Evolutionary conservation across 192 early-diverging fungal species (phyloP), one percentile per base, ranked within the genome.

Genomic region (Entophlyctis luteolus): DNA sequence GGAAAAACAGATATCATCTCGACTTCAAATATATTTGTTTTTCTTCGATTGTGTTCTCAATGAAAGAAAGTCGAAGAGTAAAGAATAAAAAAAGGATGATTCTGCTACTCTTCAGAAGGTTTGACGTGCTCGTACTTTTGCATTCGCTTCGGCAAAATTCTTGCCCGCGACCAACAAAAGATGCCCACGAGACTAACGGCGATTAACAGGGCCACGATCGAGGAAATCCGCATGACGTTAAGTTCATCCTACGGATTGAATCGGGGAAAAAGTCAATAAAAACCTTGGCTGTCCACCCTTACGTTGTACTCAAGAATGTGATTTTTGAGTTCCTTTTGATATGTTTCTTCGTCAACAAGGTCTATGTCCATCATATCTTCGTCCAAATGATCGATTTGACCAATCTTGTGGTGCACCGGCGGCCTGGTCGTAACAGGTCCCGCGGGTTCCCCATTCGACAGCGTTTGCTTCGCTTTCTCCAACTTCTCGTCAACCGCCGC

Each of bases 331-430:
- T 45, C 58, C 25, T 60, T 60, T 36, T 45, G 8, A 28, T 46
- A 46, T 10, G 18, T 20, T 8, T n/a, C 38, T 25, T 60, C 58
- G 35, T 60, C 58, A 20, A 60, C 58, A 14, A n/a, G 25, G 31
- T 60, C 58, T 8, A 45, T 8, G 25, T 60, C 58, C 10, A 60
- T 37, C 58, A 60, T 60, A 25, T 60, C 32, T 14, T 60, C 58
- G 25, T 60, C 58, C 37, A 60, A 45, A 20, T 60, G 58, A 22
- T 60, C 22, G 28, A 60, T 60, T 28, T 31, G 8, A 28, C 32
- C 58, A 2, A 60, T 16, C 25, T 60, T 20, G n/a, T 60, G 25
- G 47, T 60, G 58, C 23, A 60, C 32, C 18, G 58, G 58, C 31
- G 39, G 22, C 20, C 58, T n/a, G 8, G 20, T 31, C 18, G 50